Percentiles rank a stretch among this genome's conserved stretches.
phyloP scores from a whole-genome alignment of 805 yeast genomes.

The Dipodascus albidus region DNA sequence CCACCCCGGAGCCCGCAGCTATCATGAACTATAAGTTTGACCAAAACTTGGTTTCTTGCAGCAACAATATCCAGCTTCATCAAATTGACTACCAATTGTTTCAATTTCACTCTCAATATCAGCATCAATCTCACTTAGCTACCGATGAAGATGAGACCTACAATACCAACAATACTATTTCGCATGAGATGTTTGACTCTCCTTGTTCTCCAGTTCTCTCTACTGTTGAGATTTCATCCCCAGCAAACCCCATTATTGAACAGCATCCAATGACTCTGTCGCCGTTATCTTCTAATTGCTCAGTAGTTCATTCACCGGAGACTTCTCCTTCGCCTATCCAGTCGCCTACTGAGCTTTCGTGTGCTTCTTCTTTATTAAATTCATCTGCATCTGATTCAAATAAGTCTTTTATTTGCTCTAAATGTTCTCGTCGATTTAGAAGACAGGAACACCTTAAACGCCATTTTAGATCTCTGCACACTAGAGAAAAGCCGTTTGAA shows the following conservation, averaged over 20 bases:
- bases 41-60: background rate
- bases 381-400: background rate
- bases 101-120: background rate
- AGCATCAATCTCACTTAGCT: background rate
- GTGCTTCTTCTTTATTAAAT: background rate
- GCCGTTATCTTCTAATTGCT: background rate
- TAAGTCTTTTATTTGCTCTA: conserved; percentile 31
- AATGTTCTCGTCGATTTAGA: conserved; percentile 54
- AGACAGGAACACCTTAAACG: conserved; percentile 71
- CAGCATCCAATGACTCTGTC: background rate
- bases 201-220: background rate
- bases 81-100: background rate
- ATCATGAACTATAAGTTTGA: background rate
- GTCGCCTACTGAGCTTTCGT: background rate
- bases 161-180: background rate
- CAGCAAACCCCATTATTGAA: background rate
- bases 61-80: background rate
- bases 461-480: conserved; percentile 63
- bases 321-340: background rate
- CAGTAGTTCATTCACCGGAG: background rate
- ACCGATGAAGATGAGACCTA: background rate
- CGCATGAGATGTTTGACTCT: background rate
- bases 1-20: background rate
- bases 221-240: background rate
- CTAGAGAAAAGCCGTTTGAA: conserved; percentile 43